Evolutionary conservation across 106 monocot genomes (phyloP).

Genomic region (Dactylorhiza incarnata): DNA sequence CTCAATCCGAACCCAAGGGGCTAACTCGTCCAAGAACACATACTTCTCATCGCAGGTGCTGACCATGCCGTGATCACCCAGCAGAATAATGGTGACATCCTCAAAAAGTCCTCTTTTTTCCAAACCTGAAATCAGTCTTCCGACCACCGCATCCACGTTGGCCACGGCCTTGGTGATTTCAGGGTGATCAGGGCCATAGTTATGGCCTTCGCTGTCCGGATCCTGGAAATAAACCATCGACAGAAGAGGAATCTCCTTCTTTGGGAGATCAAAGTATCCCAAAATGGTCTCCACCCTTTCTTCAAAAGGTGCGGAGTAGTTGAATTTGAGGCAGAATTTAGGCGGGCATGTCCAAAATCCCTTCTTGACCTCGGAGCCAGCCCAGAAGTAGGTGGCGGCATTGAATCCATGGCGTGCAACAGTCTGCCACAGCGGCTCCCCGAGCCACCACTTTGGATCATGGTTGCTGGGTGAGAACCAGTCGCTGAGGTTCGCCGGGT

Average conservation of each 20-base stretch:
- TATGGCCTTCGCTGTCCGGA: slow-evolving; percentile 68
- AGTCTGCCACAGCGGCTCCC: slow-evolving; percentile 77
- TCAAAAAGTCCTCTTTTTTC: slow-evolving; percentile 71
- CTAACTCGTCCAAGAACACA: slow-evolving; percentile 45
- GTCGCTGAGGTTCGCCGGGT: slow-evolving; percentile 30
- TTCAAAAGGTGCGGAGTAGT: slow-evolving; percentile 54
- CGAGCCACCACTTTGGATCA: slow-evolving; percentile 81
- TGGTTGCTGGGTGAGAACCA: slow-evolving; percentile 38
- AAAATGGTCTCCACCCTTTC: slow-evolving; percentile 52
- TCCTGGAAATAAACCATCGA: slow-evolving; percentile 66
- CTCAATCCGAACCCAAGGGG: slow-evolving; percentile 48
- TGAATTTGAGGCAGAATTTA: slow-evolving; percentile 40
- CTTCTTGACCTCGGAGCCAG: slow-evolving; percentile 66
- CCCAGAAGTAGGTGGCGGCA: slow-evolving; percentile 72
- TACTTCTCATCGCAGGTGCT: slow-evolving; percentile 54
- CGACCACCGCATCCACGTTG: slow-evolving; percentile 40
- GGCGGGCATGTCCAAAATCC: slow-evolving; percentile 57
- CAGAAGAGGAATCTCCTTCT: slow-evolving; percentile 37
- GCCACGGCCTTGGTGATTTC: slow-evolving; percentile 45
- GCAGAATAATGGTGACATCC: slow-evolving; percentile 53
- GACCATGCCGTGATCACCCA: slow-evolving; percentile 82
- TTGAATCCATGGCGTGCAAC: slow-evolving; percentile 34
- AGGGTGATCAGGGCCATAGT: slow-evolving; percentile 61
- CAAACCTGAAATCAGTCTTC: slow-evolving; percentile 56
- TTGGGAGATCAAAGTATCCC: slow-evolving; percentile 58